Evolutionary conservation across 192 early-diverging fungal genomes (phyloP).

Genomic region (Podochytrium sp.): DNA sequence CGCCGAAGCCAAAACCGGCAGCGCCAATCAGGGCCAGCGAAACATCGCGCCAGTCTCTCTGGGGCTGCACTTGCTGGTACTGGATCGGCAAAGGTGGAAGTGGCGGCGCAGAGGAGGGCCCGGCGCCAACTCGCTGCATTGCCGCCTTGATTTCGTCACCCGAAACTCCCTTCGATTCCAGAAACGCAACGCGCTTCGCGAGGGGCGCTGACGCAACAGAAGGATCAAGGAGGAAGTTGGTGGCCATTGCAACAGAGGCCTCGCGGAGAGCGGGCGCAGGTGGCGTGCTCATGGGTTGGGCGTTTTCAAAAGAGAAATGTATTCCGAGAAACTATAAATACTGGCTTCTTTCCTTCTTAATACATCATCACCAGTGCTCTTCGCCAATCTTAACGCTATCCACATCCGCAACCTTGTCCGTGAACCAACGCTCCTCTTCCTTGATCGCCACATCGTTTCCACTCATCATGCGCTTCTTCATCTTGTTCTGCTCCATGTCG

Average conservation of each 20-base stretch:
- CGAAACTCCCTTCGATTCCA: conserved; percentile 94
- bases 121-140: conserved; percentile 2
- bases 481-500: conserved; percentile 22
- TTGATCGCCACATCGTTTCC: conserved; percentile 22
- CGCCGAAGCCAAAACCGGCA: conserved; percentile 88
- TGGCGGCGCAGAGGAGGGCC: background rate
- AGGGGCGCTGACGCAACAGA: conserved; percentile 88
- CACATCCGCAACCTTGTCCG: conserved; percentile 1
- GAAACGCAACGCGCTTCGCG: conserved; percentile 91
- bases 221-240: conserved; percentile 91
- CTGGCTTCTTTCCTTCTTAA: background rate
- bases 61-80: conserved; percentile 29
- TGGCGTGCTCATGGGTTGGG: background rate
- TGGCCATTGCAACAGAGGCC: conserved; percentile 59
- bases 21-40: conserved; percentile 86
- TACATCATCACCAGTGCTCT: conserved; percentile 4
- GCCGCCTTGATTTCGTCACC: conserved; percentile 91
- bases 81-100: conserved; percentile 5
- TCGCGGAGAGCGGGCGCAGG: background rate
- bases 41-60: conserved; percentile 92
- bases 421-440: conserved; percentile 29
- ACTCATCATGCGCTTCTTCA: conserved; percentile 22
- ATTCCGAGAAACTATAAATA: too few species aligned
- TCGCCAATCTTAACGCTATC: background rate
- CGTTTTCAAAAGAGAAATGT: too few species aligned